A percentile compares a stretch with the other conserved stretches of the same genome.
Evolutionary conservation across 495 filamentous ascomycete species (phyloP).

Genomic region (Annulohypoxylon maeteangense): DNA sequence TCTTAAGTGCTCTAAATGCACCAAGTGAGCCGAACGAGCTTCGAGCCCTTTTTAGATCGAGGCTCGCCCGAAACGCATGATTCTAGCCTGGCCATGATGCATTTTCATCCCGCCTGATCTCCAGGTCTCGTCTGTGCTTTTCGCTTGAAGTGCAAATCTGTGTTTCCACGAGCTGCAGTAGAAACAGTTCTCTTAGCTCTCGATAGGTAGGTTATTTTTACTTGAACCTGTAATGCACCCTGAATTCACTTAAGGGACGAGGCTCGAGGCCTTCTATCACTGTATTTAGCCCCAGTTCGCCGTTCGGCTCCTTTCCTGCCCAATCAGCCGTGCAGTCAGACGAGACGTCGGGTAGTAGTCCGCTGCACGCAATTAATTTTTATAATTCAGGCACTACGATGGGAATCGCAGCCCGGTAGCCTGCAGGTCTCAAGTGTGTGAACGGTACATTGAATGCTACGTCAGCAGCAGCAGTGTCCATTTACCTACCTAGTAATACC

Average conservation of each 20-base stretch:
- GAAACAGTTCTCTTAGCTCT: constrained; percentile 1
- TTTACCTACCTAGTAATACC: too few species aligned
- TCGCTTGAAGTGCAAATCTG: constrained; percentile 15
- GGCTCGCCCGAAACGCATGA: constrained; percentile 31
- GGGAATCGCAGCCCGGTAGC: constrained; percentile 15
- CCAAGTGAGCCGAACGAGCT: constrained; percentile 16
- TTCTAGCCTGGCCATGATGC: constrained; percentile 32
- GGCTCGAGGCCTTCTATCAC: constrained; percentile 23
- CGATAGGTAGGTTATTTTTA: constrained; percentile 14
- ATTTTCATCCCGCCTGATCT: constrained; percentile 38
- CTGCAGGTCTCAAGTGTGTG: constrained; percentile 15
- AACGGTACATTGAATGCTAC: constrained; percentile 11
- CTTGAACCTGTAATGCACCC: constrained; percentile 3
- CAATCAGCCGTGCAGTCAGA: constrained; percentile 32
- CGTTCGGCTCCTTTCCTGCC: constrained; percentile 11
- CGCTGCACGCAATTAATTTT: constrained; percentile 39
- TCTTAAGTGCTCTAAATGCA: constrained; percentile 21
- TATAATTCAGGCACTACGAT: constrained; percentile 37
- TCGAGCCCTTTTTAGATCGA: constrained; percentile 12
- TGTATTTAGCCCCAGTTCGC: neutral
- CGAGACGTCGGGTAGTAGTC: constrained; percentile 35
- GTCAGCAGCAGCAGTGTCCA: neutral
- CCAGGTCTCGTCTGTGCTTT: constrained; percentile 21
- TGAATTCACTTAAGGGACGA: constrained; percentile 6
- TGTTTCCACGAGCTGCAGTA: constrained; percentile 13